Base-by-base conservation (phyloP, 345 rosid species). In the Salix caprea region DNA sequence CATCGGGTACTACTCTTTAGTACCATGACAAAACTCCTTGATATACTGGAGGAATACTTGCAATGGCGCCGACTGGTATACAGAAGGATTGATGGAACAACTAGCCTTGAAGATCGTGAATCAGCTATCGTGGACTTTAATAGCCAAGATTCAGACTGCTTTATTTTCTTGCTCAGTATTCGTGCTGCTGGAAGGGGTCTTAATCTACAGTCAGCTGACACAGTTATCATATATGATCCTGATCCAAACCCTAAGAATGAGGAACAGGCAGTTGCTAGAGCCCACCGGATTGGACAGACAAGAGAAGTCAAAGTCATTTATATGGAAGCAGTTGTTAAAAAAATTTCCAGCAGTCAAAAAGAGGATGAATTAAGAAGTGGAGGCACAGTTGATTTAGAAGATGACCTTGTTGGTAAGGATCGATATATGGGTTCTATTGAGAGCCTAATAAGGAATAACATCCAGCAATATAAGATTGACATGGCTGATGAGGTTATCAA, bases 401-500 rank as follows among this genome's bases (percentile, higher is more conserved):
- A 96, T 86, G 99, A 96, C 82, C 87, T 96, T 82, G 99, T 97
- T 21, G 99, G 99, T 37, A 92, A 94, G 84, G 99, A 96, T 85
- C 90, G 98, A 44, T 96, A 94, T 81, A 89, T 96, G 82, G 99
- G 97, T 75, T 96, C 99, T 74, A 92, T 96, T 72, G 99, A 96
- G 91, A 86, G 99, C 85, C 98, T 96, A 72, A 96, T 96, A 77
- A 94, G 99, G 86, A 96, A 94, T 72, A 96, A 96, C 77, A 96
- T 96, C 85, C 99, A 96, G 67, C 99, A 96, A 85, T 96, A 96
- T 80, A 96, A 96, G 88, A 96, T 96, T 82, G 99, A 96, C 85
- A 96, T 96, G 99, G 99, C 99, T 80, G 99, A 96, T 86, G 99
- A 96, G 87, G 99, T 96, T 71, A 96, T 94, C 76, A 96, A 96